Base-by-base conservation (phyloP, 257 asterid genomes). In the Mentha longifolia region DNA sequence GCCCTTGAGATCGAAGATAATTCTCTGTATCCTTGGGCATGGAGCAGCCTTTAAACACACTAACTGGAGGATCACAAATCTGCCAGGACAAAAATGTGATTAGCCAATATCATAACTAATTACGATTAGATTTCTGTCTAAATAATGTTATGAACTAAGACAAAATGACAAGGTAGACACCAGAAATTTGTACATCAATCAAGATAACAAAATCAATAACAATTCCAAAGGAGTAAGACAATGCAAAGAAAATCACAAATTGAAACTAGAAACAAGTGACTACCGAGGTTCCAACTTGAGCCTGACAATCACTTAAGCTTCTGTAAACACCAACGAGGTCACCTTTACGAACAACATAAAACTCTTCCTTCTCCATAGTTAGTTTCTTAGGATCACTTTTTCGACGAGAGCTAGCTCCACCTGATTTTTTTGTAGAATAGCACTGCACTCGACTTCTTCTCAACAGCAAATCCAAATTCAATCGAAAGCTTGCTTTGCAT, bases 271-370 rank as follows among this genome's bases (percentile, higher is more conserved):
- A 47, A 67, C n/a, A 7, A 64, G 71, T 6, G 16, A 78, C 77
- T 89, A 95, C 99, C 87, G 98, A 89, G 61, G 90, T 81, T 81
- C 98, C 99, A 66, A 85, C 98, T 95, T 92, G 99, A 67, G 89
- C 87, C 77, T 92, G 97, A 73, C 97, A 95, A 71, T 95, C 98
- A 62, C 85, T 89, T 66, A 95, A 82, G 80, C 88, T 92, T 85
- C 87, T 92, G 88, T 89, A 95, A 22, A 95, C 86, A 70, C 98
- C 99, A 50, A 92, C 85, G 35, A 92, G 71, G 73, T 92, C 97
- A n/a, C 98, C 99, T 81, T 95, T 95, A 72, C 98, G 94, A 49
- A 89, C 96, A 75, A 95, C 99, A 73, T 86, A 95, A 76, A 95
- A 95, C 52, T 94, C 91, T 33, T 92, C 98, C 83, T 79, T 89